Evolutionary conservation across 768 basidiomycete genomes (phyloP).

Genomic region (Clavaria fumosa): DNA sequence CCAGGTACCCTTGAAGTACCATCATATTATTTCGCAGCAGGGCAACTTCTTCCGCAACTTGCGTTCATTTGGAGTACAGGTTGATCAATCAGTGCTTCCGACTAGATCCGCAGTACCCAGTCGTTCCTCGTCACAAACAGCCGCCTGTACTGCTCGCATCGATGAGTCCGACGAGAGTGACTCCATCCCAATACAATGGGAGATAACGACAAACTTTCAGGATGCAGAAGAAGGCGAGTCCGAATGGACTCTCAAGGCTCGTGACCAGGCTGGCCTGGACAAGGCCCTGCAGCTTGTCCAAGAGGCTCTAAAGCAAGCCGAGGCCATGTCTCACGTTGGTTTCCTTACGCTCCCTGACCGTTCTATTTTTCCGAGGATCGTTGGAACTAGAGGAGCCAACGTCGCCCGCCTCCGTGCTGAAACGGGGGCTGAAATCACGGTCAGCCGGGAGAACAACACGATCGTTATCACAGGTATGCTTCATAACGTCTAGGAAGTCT

Average conservation of each 20-base stretch:
- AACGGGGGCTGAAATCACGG: slow-evolving; percentile 85
- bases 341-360: slow-evolving; percentile 76
- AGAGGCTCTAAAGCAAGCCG: slow-evolving; percentile 58
- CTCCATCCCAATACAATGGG: slow-evolving; percentile 46
- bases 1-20: slow-evolving; percentile 72
- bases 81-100: slow-evolving; percentile 61
- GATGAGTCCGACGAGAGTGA: slow-evolving; percentile 52
- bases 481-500: not conserved
- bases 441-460: slow-evolving; percentile 74
- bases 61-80: slow-evolving; percentile 65
- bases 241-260: slow-evolving; percentile 73
- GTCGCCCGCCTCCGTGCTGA: slow-evolving; percentile 77
- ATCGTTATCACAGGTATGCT: slow-evolving; percentile 79
- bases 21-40: slow-evolving; percentile 75
- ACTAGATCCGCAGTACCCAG: slow-evolving; percentile 43
- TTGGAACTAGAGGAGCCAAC: slow-evolving; percentile 83
- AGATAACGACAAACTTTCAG: slow-evolving; percentile 64
- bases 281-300: slow-evolving; percentile 52
- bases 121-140: slow-evolving; percentile 29
- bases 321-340: slow-evolving; percentile 62
- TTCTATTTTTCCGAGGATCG: slow-evolving; percentile 81
- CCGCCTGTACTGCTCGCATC: slow-evolving; percentile 55
- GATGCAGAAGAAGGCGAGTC: slow-evolving; percentile 73
- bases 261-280: slow-evolving; percentile 62
- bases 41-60: slow-evolving; percentile 78